Evolutionary conservation across 306 rosid species (phyloP).

Genomic region (Medicago truncatula): MtrunA17r5.0-ANR NC_053045.1:39442501-39443000

Average conservation of each 20-base stretch:
- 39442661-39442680: background rate
- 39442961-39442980: no score
- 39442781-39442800: no score
- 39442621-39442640: background rate
- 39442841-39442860: no score
- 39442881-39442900: no score
- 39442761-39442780: no score
- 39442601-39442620: background rate
- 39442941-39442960: no score
- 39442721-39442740: background rate
- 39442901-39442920: no score
- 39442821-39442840: no score
- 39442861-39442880: no score
- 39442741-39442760: background rate
- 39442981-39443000: no score
- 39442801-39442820: no score
- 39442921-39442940: no score
- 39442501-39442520: background rate
- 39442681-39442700: background rate
- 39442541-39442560: background rate
- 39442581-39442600: slow-evolving; percentile 3
- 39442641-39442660: background rate
- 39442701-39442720: background rate
- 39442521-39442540: background rate
- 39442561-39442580: background rate